phyloP scores from a whole-genome alignment of 768 basidiomycete species.

The Podaxis sp. region DNA sequence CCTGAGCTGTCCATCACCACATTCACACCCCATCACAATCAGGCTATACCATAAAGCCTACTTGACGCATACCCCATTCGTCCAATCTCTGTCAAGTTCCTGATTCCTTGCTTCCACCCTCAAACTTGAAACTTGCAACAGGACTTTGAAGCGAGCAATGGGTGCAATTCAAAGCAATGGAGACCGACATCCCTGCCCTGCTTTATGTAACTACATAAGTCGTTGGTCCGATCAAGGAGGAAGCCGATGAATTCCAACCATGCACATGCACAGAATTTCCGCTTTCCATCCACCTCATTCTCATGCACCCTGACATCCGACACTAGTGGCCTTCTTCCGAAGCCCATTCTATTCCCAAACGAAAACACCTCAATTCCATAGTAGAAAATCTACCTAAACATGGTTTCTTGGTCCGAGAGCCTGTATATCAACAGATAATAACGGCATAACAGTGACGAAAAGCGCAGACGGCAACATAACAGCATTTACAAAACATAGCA shows the following conservation, averaged over 20 bases:
- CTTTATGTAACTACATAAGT: background rate
- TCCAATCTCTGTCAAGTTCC: background rate
- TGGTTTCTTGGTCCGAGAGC: background rate
- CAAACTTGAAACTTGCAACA: background rate
- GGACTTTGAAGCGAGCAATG: background rate
- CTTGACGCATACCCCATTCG: background rate
- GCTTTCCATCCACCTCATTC: background rate
- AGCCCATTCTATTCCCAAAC: background rate
- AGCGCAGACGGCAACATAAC: background rate
- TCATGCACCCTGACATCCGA: background rate
- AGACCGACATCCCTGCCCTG: background rate
- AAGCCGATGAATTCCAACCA: background rate
- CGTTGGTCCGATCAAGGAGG: slow-evolving; percentile 8
- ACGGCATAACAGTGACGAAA: too few species aligned
- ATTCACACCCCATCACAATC: background rate
- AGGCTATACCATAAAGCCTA: background rate
- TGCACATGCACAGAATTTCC: background rate
- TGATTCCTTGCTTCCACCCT: background rate
- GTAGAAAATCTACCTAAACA: background rate
- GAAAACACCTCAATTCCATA: background rate
- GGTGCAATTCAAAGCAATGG: background rate
- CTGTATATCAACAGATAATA: background rate
- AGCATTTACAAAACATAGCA: background rate
- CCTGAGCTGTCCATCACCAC: background rate
- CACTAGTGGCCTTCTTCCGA: background rate